A percentile compares a stretch with the other conserved stretches of the same genome.
phyloP scores from a whole-genome alignment of 1,139 yeast species.

The Hemisphaericaspora xylanilytica region DNA sequence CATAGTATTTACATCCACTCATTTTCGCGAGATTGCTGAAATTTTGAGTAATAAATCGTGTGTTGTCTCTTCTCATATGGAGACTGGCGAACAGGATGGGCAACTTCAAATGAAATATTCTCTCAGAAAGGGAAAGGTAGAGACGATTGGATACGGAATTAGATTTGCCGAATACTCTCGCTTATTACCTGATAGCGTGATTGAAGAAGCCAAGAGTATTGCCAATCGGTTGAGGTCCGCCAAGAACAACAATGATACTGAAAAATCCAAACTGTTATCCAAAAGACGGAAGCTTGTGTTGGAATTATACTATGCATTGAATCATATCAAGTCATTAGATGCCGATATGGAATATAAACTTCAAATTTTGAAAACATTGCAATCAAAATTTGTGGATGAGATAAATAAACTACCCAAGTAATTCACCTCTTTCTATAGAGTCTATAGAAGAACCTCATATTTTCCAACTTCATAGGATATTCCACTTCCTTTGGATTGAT shows the following conservation, averaged over 20 bases:
- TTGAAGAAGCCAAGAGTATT: conserved; percentile 23
- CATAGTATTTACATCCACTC: conserved; percentile 36
- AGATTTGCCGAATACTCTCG: conserved; percentile 17
- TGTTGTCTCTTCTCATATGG: conserved; percentile 29
- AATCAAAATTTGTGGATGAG: conserved; percentile 14
- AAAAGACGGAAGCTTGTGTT: conserved; percentile 13
- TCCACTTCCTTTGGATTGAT: conserved; percentile 49
- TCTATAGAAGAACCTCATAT: conserved; percentile 83
- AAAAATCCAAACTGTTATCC: conserved; percentile 7
- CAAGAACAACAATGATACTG: conserved; percentile 2
- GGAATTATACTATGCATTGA: conserved; percentile 15
- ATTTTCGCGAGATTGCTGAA: conserved; percentile 35
- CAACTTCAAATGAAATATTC: conserved; percentile 27
- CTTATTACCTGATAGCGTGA: conserved; percentile 21
- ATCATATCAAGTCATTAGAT: conserved; percentile 8
- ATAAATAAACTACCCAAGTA: conserved; percentile 9
- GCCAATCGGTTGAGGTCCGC: conserved; percentile 14
- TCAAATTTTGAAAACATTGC: conserved; percentile 12
- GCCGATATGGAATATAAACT: conserved; percentile 9
- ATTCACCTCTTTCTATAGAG: conserved; percentile 53
- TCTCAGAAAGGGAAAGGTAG: conserved; percentile 18
- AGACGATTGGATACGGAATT: conserved; percentile 26
- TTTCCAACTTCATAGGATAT: conserved; percentile 74
- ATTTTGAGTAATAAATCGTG: conserved; percentile 25
- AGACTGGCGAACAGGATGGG: conserved; percentile 16